A percentile compares a stretch with the other conserved stretches of the same genome.
Conservation (phyloP, 805 yeast genomes). For the Wickerhamomyces bovis region DNA sequence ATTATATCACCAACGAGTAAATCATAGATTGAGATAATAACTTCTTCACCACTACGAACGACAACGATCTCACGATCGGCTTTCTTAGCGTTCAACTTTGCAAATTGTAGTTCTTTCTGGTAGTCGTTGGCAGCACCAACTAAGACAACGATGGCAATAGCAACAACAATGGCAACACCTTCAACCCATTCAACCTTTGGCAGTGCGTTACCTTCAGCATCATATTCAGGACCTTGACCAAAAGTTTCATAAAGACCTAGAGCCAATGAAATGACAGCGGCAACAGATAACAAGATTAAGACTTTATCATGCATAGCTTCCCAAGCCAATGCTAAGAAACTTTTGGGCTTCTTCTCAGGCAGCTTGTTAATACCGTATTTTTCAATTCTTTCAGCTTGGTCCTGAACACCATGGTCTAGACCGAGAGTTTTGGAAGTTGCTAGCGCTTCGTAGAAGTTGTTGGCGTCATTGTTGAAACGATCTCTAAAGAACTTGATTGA, state of each 20-base stretch:
- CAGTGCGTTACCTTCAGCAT: slow-evolving; percentile 65
- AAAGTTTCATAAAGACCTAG: slow-evolving; percentile 89
- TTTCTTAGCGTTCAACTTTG: slow-evolving; percentile 79
- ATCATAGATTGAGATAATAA: slow-evolving; percentile 63
- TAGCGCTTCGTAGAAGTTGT: slow-evolving; percentile 25
- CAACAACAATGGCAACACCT: slow-evolving; percentile 94
- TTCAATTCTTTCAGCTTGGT: slow-evolving; percentile 31
- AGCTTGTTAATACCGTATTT: slow-evolving; percentile 64
- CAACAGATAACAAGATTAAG: slow-evolving; percentile 71
- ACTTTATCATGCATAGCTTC: slow-evolving; percentile 91
- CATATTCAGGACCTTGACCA: slow-evolving; percentile 74
- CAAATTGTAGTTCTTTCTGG: slow-evolving; percentile 92
- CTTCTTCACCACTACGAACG: slow-evolving; percentile 63
- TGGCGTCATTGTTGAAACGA: slow-evolving; percentile 10
- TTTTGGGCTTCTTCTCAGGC: slow-evolving; percentile 67
- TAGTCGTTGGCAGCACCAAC: slow-evolving; percentile 97
- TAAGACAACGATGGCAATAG: slow-evolving; percentile 81
- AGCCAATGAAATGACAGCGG: slow-evolving; percentile 85
- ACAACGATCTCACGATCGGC: slow-evolving; percentile 78
- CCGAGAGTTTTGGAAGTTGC: slow-evolving; percentile 38
- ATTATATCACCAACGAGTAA: slow-evolving; percentile 84
- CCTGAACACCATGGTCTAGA: slow-evolving; percentile 29
- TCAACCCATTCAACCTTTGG: slow-evolving; percentile 98
- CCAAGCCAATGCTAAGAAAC: slow-evolving; percentile 62
- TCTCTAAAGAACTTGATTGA: slow-evolving; percentile 31